Base-by-base conservation (phyloP, 768 basidiomycete species). In the Leccinum variicolor region DNA sequence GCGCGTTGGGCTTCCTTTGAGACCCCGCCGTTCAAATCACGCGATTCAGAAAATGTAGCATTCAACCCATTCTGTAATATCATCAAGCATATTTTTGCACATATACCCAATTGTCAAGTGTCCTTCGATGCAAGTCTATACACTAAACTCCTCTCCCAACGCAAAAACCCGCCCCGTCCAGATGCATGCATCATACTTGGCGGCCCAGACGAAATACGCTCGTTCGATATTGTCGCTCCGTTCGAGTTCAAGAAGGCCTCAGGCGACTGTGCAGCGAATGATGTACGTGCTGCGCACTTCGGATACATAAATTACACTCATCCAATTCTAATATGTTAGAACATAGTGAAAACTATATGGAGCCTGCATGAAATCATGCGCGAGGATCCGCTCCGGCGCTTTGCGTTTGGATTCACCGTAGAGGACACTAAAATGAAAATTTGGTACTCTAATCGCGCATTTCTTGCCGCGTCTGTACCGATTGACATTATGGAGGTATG, bases 291-390 rank as follows among this genome's bases (percentile, higher is more conserved):
- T 17, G 15, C 7, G 15, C 34, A 36, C 34, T 36, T 36, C 34
- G 34, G 7, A 17, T 36, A 36, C 34, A 36, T 36, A 17, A 19
- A n/a, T 6, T 5, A 9, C n/a, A 6, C 41, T 43, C 3, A 7
- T 8, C 19, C 11, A 43, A 43, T 7, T 6, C 9, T 21, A 9
- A 21, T 21, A 15, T 17, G 11, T 39, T 10, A 65, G 64, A 65
- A 62, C 17, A 33, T 55, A 47, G 9, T 2, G n/a, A 63, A 73
- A 59, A 53, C 69, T 0, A 53, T 74, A 17, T 69, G 69, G 68
- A 64, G 57, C 45, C 39, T 70, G 19, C 60, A 64, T 25, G 0
- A 21, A 10, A 45, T 15, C 43, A 45, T 45, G 43, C 43, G 43
- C 19, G 43, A 21, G 19, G 43, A 45, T 21, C 43, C 43, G 11